Conservation (phyloP, 495 filamentous ascomycete species). For the Penicillium mononematosum region DNA sequence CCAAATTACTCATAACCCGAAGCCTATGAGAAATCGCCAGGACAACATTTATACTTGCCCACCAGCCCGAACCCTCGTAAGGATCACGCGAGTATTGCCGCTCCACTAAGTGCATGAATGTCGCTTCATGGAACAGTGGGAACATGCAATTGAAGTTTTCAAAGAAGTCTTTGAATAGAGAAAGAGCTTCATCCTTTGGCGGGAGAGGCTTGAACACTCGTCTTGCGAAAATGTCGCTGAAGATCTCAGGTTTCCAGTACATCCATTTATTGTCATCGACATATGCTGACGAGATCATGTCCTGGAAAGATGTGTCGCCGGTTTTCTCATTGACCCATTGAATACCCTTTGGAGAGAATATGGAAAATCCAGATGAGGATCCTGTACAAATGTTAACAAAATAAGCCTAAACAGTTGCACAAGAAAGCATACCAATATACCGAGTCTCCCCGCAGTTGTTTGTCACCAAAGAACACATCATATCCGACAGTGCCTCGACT, state of each 20-base stretch:
- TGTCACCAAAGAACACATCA: constrained; percentile 99
- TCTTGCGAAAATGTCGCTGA: constrained; percentile 85
- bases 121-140: constrained; percentile 94
- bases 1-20: constrained; percentile 92
- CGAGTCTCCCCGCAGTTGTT: constrained; percentile 94
- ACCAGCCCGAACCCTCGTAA: constrained; percentile 97
- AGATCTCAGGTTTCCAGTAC: constrained; percentile 95
- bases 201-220: constrained; percentile 82
- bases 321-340: constrained; percentile 99
- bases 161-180: constrained; percentile 88
- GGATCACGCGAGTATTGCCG: constrained; percentile 88
- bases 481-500: constrained; percentile 88
- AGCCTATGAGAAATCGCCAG: constrained; percentile 88
- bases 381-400: constrained; percentile 51
- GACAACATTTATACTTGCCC: constrained; percentile 93
- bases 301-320: constrained; percentile 88
- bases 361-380: constrained; percentile 96
- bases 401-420: neutral
- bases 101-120: constrained; percentile 95
- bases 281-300: constrained; percentile 84
- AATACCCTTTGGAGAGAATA: constrained; percentile 96
- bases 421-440: constrained; percentile 75
- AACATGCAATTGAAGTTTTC: constrained; percentile 99
- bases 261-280: constrained; percentile 91
- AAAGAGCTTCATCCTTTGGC: constrained; percentile 74